These are phyloP conservation scores for Schwanniomyces pseudopolymorphus DNA, from an alignment of 805 yeast genomes.

Conservation along the genomic window DNA sequence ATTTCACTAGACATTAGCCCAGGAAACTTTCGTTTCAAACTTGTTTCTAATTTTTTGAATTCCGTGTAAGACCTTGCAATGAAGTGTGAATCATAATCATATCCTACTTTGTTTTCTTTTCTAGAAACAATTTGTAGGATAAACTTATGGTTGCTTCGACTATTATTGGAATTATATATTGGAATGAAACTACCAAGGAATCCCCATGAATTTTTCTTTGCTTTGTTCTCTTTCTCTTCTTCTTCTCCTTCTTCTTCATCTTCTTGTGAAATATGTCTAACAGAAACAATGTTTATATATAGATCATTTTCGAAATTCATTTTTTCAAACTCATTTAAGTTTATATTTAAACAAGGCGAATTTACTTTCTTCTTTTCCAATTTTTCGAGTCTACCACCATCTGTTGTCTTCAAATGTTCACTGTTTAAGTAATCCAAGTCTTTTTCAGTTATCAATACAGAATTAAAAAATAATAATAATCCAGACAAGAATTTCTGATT, in stretches of 20 bases:
- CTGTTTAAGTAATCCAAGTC: conserved; percentile 49
- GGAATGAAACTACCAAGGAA: conserved; percentile 10
- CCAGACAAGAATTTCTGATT: conserved; percentile 62
- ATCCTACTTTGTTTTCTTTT: conserved; percentile 14
- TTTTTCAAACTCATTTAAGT: conserved; percentile 16
- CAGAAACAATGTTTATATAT: conserved; percentile 69
- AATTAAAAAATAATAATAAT: conserved; percentile 67
- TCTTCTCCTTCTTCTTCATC: neutral
- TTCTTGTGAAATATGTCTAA: conserved; percentile 30
- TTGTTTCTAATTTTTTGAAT: conserved; percentile 56
- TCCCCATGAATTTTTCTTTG: conserved; percentile 12
- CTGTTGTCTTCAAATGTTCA: conserved; percentile 36
- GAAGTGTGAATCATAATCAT: conserved; percentile 33
- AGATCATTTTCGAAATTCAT: conserved; percentile 53
- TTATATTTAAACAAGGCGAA: neutral
- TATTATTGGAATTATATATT: conserved; percentile 1
- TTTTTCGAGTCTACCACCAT: conserved; percentile 36
- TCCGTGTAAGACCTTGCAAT: conserved; percentile 67
- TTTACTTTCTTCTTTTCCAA: conserved; percentile 9
- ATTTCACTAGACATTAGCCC: conserved; percentile 56
- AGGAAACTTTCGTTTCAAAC: conserved; percentile 60
- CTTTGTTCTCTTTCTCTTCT: neutral
- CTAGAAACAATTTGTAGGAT: conserved; percentile 44
- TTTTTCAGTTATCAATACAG: conserved; percentile 63
- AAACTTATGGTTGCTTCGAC: conserved; percentile 42